These are phyloP conservation scores for Alternaria consortialis DNA, from an alignment of 2,329 filamentous ascomycete genomes.

Conservation along the genomic window DNA sequence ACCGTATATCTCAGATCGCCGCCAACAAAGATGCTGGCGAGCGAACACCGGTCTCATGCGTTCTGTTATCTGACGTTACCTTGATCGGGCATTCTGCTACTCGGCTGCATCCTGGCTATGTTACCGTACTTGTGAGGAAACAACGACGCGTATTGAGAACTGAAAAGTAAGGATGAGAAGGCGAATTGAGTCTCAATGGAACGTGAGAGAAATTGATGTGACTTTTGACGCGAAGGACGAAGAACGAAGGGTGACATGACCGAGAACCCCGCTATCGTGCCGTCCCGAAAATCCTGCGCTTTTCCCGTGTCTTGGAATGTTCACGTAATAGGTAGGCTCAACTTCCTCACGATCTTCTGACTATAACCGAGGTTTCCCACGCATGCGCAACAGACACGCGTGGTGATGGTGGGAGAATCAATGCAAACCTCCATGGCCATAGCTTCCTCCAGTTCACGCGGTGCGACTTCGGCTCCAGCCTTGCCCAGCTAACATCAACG, in stretches of 20 bases:
- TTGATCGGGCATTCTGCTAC: conserved; percentile 50
- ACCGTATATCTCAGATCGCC: conserved; percentile 63
- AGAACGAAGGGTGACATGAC: background rate
- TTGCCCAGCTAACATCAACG: background rate
- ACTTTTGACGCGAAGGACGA: background rate
- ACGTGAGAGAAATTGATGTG: background rate
- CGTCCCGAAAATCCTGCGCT: conserved; percentile 6
- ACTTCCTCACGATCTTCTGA: background rate
- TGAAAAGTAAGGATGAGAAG: background rate
- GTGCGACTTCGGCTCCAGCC: background rate
- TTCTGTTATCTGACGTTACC: conserved; percentile 45
- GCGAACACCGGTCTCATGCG: conserved; percentile 53
- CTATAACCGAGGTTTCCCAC: background rate
- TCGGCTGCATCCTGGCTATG: conserved; percentile 41
- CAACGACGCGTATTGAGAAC: background rate
- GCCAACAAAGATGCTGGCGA: conserved; percentile 9
- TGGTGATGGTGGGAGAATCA: background rate
- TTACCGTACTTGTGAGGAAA: conserved; percentile 36
- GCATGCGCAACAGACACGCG: background rate
- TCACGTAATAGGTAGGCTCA: background rate
- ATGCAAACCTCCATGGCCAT: background rate
- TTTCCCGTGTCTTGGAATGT: conserved; percentile 6
- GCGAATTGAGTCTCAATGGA: background rate
- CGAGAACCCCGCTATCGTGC: conserved; percentile 4
- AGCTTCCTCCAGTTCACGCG: background rate